Evolutionary conservation across 495 filamentous ascomycete genomes (phyloP).

Genomic region (Penicillium cinerascens): DNA sequence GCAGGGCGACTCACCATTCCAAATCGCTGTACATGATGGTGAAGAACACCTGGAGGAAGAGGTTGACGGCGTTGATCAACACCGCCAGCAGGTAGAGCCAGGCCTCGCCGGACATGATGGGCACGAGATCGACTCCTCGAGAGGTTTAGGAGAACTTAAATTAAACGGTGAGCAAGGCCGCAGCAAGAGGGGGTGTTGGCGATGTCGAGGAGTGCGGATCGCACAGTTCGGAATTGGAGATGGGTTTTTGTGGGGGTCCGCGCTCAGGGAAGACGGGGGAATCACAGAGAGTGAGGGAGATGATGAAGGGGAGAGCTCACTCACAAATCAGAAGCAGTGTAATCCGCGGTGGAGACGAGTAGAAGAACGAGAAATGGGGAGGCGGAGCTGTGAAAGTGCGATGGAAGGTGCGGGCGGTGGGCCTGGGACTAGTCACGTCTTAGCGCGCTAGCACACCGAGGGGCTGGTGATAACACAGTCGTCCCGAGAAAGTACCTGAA

Average conservation of each 20-base stretch:
- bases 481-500: conserved; percentile 1
- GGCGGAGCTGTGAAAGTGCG: conserved; percentile 2
- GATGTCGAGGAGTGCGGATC: conserved; percentile 7
- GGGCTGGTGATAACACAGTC: not conserved
- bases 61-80: conserved; percentile 99
- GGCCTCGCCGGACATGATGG: conserved; percentile 96
- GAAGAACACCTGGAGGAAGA: conserved; percentile 99
- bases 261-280: conserved; percentile 19
- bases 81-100: conserved; percentile 99
- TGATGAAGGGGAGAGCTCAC: conserved; percentile 2
- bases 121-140: conserved; percentile 12
- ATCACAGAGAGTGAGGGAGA: conserved; percentile 10
- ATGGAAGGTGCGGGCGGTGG: not conserved
- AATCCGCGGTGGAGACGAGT: conserved; percentile 10
- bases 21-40: conserved; percentile 99
- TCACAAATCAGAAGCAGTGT: conserved; percentile 15
- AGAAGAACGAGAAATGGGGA: conserved; percentile 6
- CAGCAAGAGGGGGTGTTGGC: conserved; percentile 1
- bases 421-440: not conserved
- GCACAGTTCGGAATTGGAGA: conserved; percentile 27
- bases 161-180: conserved; percentile 7
- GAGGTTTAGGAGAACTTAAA: not conserved
- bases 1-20: conserved; percentile 70
- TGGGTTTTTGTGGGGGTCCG: conserved; percentile 24
- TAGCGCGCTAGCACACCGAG: not conserved